Percentiles rank a stretch among this genome's conserved stretches.
phyloP scores from a whole-genome alignment of 805 yeast genomes.

The Schizosaccharomyces octosporus region DNA sequence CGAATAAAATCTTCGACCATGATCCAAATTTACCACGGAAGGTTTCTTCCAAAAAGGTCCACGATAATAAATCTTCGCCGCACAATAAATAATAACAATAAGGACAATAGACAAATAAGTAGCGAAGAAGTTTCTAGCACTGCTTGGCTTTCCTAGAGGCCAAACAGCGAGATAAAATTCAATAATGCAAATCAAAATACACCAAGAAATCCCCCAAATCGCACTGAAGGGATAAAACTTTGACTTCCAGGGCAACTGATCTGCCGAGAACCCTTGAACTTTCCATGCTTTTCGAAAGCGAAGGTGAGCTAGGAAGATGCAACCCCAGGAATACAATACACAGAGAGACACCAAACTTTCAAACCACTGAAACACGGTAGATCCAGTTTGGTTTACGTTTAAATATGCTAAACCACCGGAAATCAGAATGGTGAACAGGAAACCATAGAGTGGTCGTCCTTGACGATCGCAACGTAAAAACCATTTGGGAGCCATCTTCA shows the following conservation, averaged over 20 bases:
- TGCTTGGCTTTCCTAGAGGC: slow-evolving; percentile 21
- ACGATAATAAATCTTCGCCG: no score
- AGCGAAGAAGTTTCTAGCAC: slow-evolving; percentile 17
- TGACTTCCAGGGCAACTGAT: slow-evolving; percentile 39
- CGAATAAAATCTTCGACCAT: no score
- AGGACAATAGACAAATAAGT: slow-evolving; percentile 13
- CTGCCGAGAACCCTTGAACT: slow-evolving; percentile 40
- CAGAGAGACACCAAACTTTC: slow-evolving; percentile 56
- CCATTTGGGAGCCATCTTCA: slow-evolving; percentile 47
- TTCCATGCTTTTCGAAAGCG: slow-evolving; percentile 40
- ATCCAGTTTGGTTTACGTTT: background rate
- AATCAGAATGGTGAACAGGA: slow-evolving; percentile 18
- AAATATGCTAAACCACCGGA: slow-evolving; percentile 18
- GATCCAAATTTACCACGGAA: no score
- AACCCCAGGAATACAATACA: slow-evolving; percentile 59
- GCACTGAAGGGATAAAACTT: slow-evolving; percentile 50
- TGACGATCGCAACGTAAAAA: slow-evolving; percentile 34
- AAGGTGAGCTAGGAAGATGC: slow-evolving; percentile 42
- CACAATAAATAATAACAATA: slow-evolving; percentile 10
- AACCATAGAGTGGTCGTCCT: slow-evolving; percentile 49
- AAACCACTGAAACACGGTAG: slow-evolving; percentile 43
- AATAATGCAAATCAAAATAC: slow-evolving; percentile 26
- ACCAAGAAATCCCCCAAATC: background rate
- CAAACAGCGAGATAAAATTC: slow-evolving; percentile 47
- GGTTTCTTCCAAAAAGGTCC: no score